Evolutionary conservation across 148 eudicot species (phyloP).

Genomic region (Fagopyrum homotropicum): DNA sequence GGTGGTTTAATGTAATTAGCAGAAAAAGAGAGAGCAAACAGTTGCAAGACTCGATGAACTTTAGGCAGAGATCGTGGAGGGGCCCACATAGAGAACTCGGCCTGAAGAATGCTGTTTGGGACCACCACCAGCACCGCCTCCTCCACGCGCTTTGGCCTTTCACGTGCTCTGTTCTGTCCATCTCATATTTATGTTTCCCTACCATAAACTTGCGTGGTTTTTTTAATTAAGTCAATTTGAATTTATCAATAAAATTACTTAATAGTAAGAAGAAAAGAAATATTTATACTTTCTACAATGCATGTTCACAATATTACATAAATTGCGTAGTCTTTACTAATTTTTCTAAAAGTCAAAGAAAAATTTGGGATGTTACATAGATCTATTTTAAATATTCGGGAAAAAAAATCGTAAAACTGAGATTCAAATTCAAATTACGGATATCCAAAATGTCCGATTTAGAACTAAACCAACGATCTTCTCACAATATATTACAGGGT

Average conservation of each 20-base stretch:
- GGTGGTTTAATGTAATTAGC: too few relatives aligned
- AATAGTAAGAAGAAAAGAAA: not conserved
- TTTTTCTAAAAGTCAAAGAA: too few relatives aligned
- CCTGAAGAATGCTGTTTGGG: not conserved
- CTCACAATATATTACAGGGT: too few relatives aligned
- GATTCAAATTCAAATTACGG: too few relatives aligned
- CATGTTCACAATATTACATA: too few relatives aligned
- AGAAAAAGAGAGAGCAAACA: not conserved
- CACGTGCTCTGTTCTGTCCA: constrained; percentile 9
- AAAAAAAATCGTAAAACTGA: too few relatives aligned
- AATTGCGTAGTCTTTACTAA: too few relatives aligned
- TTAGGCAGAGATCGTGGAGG: constrained; percentile 2
- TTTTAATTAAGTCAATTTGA: not conserved
- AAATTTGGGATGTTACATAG: too few relatives aligned
- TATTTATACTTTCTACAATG: not conserved
- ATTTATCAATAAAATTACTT: not conserved
- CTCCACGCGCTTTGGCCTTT: constrained; percentile 5
- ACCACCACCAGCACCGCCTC: constrained; percentile 11
- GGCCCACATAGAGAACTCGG: not conserved
- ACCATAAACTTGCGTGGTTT: not conserved
- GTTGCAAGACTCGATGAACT: constrained; percentile 8
- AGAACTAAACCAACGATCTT: too few relatives aligned
- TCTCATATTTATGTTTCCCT: not conserved
- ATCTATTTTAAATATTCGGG: too few relatives aligned
- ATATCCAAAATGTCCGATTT: too few relatives aligned